Evolutionary conservation across 208 protist genomes (phyloP), one percentile per base, ranked within the genome.

Genomic region (Borovskyia barvae): DNA sequence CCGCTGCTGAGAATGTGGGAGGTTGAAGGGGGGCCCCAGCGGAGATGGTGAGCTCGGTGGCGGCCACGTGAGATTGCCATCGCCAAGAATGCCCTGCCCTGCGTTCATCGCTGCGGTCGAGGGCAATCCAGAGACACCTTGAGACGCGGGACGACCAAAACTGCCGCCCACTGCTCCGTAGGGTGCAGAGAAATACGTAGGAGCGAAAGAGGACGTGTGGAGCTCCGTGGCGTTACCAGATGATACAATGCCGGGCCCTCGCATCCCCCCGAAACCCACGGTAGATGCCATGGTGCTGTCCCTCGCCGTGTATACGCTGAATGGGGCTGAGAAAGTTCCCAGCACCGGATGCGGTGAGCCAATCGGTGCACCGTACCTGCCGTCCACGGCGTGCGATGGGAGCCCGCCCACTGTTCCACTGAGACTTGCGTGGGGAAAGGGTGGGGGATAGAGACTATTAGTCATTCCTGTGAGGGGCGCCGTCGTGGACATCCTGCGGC

Each of bases 291-390:
- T 2, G 35, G 33, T 25, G 5, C 11, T 29, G 14, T 22, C 49
- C 19, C 14, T 14, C 36, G 22, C 36, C 1, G 40, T 29, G 19
- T 37, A n/a, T 19, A 57, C 47, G 1, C 59, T 50, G 8, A 66
- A 25, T 15, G 59, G 59, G n/a, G 59, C 59, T 14, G 57, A 30
- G 35, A 66, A 12, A 19, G 32, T 66, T 22, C 41, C 59, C 40
- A 57, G 40, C 17, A 66, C 59, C 7, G 59, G 59, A 36, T 66
- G 55, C 4, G 57, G 25, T 20, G 14, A 57, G 24, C 49, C 59
- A 29, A 66, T 36, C n/a, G 59, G 15, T 3, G 59, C 3, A 26
- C 11, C 52, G 43, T 52, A 68, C 30, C 20, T 26, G 4, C 54
- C 41, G 6, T 36, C 25, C 29, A 22, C 40, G 22, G 9, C 26